Base-by-base conservation (phyloP, 805 yeast genomes). In the Saccharomyces paradoxus region DNA sequence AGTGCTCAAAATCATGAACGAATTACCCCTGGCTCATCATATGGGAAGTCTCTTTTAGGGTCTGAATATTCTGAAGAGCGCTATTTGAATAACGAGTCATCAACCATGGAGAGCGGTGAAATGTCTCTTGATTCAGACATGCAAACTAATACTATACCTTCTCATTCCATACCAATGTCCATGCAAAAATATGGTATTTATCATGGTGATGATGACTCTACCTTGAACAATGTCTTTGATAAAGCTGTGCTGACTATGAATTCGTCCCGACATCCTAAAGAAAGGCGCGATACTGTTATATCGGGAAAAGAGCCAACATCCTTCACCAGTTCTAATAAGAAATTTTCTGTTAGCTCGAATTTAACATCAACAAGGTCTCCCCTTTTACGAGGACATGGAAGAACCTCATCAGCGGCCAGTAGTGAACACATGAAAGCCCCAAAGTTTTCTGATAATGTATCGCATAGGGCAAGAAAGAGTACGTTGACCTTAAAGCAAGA, bases 21-120 rank as follows among this genome's bases (percentile, higher is more conserved):
- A 21, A 37, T 50, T 2, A 65, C 64, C 49, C 58, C 57, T 48
- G 64, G 46, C 8, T 70, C 74, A 1, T 70, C 74, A 4, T 70
- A 65, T 51, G 72, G 72, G 13, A 66, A 64, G 41, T 70, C 74
- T 1, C 51, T 70, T 14, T 51, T 70, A 28, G 71, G 66, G 31
- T 70, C 73, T 4, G 72, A 70, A 41, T 65, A 61, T 53, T 62
- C 66, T 29, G 60, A 56, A 1, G 63, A 57, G 22, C 64, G 54
- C 17, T 58, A 56, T 26, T 41, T 53, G 12, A 63, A 62, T 49
- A 51, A 51, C 4, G 57, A 52, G 7, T 50, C 50, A 6, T 54
- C 61, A 4, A 57, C 56, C 9, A 29, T 52, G 4, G 55, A 55
- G 2, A 57, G 61, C 28, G 53, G 53, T 41, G 49, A 59, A 14